These are phyloP conservation scores for Sporisorium exsertum DNA, from an alignment of 1,284 basidiomycete species.

Conservation along the genomic window DNA sequence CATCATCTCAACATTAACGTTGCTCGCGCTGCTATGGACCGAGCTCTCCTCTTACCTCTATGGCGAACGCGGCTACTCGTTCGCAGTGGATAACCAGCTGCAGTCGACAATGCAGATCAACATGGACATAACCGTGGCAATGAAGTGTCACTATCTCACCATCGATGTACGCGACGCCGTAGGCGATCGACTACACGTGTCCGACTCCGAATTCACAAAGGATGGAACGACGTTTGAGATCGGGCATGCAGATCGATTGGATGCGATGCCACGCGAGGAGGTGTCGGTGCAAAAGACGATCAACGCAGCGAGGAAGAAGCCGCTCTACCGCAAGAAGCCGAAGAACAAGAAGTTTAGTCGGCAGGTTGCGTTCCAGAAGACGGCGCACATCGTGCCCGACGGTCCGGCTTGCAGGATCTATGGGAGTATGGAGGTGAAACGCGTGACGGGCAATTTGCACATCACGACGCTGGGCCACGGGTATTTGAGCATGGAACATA, in stretches of 20 bases:
- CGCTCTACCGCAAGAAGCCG: constrained; percentile 37
- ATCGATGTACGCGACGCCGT: constrained; percentile 92
- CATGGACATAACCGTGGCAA: constrained; percentile 65
- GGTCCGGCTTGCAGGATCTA: constrained; percentile 82
- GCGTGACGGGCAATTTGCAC: constrained; percentile 79
- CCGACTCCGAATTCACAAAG: constrained; percentile 79
- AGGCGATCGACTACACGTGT: constrained; percentile 89
- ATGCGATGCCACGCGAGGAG: constrained; percentile 68
- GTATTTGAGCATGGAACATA: constrained; percentile 86
- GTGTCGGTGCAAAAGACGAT: constrained; percentile 50
- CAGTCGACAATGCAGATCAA: constrained; percentile 65
- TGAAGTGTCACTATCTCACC: constrained; percentile 73
- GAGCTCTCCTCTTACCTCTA: constrained; percentile 90
- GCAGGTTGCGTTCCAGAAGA: constrained; percentile 69
- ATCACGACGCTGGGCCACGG: constrained; percentile 91
- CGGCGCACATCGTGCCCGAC: constrained; percentile 63
- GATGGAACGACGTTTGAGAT: constrained; percentile 83
- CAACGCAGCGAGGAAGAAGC: constrained; percentile 39
- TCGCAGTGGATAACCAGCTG: constrained; percentile 56
- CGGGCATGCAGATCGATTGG: constrained; percentile 81
- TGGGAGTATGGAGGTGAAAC: constrained; percentile 85
- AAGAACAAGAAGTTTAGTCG: constrained; percentile 72
- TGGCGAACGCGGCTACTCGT: constrained; percentile 77
- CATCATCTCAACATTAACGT: constrained; percentile 79
- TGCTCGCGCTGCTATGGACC: constrained; percentile 82